phyloP scores from a whole-genome alignment of 495 filamentous ascomycete genomes.

The Trichoderma virens region DNA sequence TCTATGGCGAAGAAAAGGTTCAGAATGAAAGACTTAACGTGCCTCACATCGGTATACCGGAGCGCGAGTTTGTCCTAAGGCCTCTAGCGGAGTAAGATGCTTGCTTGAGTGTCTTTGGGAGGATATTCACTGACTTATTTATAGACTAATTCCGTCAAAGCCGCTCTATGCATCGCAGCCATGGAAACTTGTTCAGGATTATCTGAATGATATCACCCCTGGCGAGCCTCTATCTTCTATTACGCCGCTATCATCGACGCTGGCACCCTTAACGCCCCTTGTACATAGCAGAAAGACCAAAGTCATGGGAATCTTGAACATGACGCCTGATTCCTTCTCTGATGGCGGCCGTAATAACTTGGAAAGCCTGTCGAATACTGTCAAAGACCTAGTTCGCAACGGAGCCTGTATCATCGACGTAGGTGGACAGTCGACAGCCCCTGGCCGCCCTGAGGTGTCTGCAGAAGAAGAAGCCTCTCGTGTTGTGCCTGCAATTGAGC shows the following conservation, averaged over 20 bases:
- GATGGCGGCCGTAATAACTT: constrained; percentile 64
- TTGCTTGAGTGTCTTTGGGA: not conserved
- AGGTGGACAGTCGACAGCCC: constrained; percentile 87
- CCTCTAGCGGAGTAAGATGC: constrained; percentile 73
- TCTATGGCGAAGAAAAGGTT: constrained; percentile 67
- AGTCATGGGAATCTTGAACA: constrained; percentile 91
- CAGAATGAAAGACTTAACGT: constrained; percentile 66
- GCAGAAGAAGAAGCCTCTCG: constrained; percentile 68
- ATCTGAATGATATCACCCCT: constrained; percentile 57
- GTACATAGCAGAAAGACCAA: constrained; percentile 59
- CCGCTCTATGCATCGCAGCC: constrained; percentile 39
- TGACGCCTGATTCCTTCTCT: constrained; percentile 96
- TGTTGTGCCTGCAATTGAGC: constrained; percentile 66
- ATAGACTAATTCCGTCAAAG: constrained; percentile 57
- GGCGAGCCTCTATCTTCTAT: constrained; percentile 51
- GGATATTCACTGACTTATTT: not conserved
- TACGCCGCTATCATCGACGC: constrained; percentile 54
- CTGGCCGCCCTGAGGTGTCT: constrained; percentile 56
- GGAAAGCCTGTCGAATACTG: constrained; percentile 34
- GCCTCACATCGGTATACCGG: constrained; percentile 77
- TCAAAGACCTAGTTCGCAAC: constrained; percentile 48
- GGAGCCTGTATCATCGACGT: constrained; percentile 85
- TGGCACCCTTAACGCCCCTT: constrained; percentile 55
- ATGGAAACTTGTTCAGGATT: constrained; percentile 45
- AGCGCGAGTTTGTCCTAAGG: constrained; percentile 87